phyloP scores from a whole-genome alignment of 345 rosid genomes.

The Rhodamnia argentea region DNA sequence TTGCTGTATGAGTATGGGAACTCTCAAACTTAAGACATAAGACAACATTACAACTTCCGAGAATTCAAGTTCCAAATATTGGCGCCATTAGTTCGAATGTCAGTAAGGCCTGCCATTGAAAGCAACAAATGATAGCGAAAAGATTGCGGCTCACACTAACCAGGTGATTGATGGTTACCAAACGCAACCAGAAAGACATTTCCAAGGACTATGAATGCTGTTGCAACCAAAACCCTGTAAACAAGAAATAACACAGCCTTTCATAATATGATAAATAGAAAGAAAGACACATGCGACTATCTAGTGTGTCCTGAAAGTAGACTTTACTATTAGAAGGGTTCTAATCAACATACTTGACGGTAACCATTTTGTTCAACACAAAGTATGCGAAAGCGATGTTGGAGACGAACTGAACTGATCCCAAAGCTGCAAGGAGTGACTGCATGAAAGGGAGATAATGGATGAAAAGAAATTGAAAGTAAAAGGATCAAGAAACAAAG shows the following conservation, averaged over 20 bases:
- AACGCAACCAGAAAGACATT: conserved; percentile 91
- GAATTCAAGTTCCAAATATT: background rate
- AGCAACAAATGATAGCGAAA: background rate
- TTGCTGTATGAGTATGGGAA: background rate
- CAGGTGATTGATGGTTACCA: conserved; percentile 98
- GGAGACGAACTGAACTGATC: conserved; percentile 92
- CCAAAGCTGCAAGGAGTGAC: conserved; percentile 99
- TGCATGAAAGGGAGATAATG: conserved; percentile 21
- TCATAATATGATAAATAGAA: background rate
- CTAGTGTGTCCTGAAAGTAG: background rate
- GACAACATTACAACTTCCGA: background rate
- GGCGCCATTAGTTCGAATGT: background rate
- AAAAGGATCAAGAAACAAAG: background rate
- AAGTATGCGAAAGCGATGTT: conserved; percentile 97
- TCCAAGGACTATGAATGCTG: conserved; percentile 92
- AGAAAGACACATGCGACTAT: background rate
- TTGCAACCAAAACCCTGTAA: conserved; percentile 78
- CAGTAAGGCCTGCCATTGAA: background rate
- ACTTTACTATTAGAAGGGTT: conserved; percentile 5
- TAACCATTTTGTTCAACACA: conserved; percentile 78
- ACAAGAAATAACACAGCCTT: background rate
- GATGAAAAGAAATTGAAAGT: background rate
- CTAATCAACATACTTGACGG: conserved; percentile 67
- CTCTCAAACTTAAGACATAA: background rate
- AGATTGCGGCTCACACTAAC: conserved; percentile 18